Percentiles rank a stretch among this genome's conserved stretches.
Conservation (phyloP, 352 stramenopile species). For the Pythium inflatum region DNA sequence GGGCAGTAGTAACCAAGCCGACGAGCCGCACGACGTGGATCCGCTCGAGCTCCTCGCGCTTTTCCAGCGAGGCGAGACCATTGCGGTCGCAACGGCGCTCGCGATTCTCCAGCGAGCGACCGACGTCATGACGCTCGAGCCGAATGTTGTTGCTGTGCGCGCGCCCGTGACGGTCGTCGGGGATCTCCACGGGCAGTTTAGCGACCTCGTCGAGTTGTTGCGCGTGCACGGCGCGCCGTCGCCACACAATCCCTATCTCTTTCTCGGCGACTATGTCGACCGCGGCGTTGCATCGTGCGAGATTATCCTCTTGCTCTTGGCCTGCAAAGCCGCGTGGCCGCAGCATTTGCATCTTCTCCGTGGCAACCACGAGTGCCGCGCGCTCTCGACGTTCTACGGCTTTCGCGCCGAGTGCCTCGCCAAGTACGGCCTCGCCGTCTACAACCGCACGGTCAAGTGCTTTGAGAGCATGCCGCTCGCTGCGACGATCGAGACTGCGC, state of each 20-base stretch:
- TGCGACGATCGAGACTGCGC: slow-evolving; percentile 60
- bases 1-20: slow-evolving; percentile 40
- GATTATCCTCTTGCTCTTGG: background rate
- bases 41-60: slow-evolving; percentile 40
- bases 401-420: slow-evolving; percentile 98
- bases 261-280: slow-evolving; percentile 86
- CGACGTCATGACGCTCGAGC: slow-evolving; percentile 49
- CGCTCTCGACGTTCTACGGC: slow-evolving; percentile 99
- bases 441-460: slow-evolving; percentile 84
- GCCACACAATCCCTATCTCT: slow-evolving; percentile 92
- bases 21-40: slow-evolving; percentile 44
- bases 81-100: slow-evolving; percentile 54
- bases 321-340: no score
- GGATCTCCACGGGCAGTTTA: slow-evolving; percentile 97
- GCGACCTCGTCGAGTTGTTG: slow-evolving; percentile 86
- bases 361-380: slow-evolving; percentile 97
- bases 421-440: slow-evolving; percentile 79
- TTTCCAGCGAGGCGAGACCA: slow-evolving; percentile 47
- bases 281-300: slow-evolving; percentile 83
- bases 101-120: slow-evolving; percentile 65
- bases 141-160: slow-evolving; percentile 22
- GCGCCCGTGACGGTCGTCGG: slow-evolving; percentile 38
- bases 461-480: slow-evolving; percentile 84
- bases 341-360: no score
- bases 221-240: slow-evolving; percentile 34